phyloP scores from a whole-genome alignment of 2,329 filamentous ascomycete species.

The Fusarium circinatum region DNA sequence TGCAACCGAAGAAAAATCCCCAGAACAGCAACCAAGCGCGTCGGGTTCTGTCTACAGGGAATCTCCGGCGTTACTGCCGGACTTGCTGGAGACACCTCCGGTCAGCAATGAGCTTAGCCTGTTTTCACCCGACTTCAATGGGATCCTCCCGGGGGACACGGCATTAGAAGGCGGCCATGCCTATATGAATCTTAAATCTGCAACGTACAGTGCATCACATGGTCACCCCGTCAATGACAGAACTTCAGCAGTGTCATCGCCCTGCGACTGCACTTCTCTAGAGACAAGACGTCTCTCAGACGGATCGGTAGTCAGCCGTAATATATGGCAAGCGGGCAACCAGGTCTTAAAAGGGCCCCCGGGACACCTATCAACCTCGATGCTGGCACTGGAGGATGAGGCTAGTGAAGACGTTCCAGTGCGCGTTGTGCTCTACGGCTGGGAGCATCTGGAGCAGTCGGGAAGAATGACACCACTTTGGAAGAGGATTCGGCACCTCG shows the following conservation, averaged over 20 bases:
- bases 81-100: not conserved
- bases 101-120: not conserved
- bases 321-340: not conserved
- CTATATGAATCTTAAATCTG: not conserved
- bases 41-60: not conserved
- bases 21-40: not conserved
- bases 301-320: not conserved
- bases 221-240: not conserved
- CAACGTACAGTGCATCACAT: not conserved
- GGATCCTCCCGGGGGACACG: not conserved
- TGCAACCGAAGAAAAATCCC: not conserved
- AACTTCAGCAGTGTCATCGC: not conserved
- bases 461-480: not conserved
- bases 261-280: not conserved
- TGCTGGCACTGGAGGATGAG: not conserved
- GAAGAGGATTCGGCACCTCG: not conserved
- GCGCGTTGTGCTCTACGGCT: not conserved
- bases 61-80: not conserved
- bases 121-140: not conserved
- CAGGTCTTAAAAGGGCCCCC: not conserved
- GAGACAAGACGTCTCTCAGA: not conserved
- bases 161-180: not conserved
- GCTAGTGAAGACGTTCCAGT: not conserved
- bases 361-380: not conserved
- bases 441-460: not conserved